phyloP scores from a whole-genome alignment of 2,329 filamentous ascomycete species.

The Colletotrichum siamense region DNA sequence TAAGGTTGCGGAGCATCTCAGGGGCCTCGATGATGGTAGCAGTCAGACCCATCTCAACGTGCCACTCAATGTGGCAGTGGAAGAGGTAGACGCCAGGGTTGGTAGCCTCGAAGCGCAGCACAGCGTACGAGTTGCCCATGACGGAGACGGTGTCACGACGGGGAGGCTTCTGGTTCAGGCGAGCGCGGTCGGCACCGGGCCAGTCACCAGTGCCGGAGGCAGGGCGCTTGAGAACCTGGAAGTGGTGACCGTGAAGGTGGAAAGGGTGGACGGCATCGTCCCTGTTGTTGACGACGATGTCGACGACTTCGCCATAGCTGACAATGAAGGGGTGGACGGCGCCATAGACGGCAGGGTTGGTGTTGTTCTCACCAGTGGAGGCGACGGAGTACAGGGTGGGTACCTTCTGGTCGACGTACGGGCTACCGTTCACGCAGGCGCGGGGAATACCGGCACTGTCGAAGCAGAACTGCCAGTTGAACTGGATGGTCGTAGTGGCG shows the following conservation, averaged over 20 bases:
- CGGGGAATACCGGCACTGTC: slow-evolving; percentile 68
- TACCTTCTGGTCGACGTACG: slow-evolving; percentile 72
- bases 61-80: slow-evolving; percentile 68
- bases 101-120: slow-evolving; percentile 56
- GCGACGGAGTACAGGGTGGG: slow-evolving; percentile 76
- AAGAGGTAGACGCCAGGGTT: slow-evolving; percentile 62
- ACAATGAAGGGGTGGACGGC: slow-evolving; percentile 46
- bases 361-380: slow-evolving; percentile 54
- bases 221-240: slow-evolving; percentile 54
- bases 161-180: slow-evolving; percentile 32
- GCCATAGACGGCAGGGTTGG: slow-evolving; percentile 47
- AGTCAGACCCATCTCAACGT: slow-evolving; percentile 63
- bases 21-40: slow-evolving; percentile 61
- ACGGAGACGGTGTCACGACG: slow-evolving; percentile 44
- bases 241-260: slow-evolving; percentile 61
- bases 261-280: slow-evolving; percentile 55
- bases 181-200: slow-evolving; percentile 31
- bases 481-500: slow-evolving; percentile 60
- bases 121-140: slow-evolving; percentile 48
- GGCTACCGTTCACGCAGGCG: slow-evolving; percentile 67
- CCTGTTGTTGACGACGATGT: slow-evolving; percentile 56
- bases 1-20: slow-evolving; percentile 57
- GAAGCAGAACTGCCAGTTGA: slow-evolving; percentile 63
- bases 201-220: slow-evolving; percentile 40
- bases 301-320: slow-evolving; percentile 42